phyloP scores from a whole-genome alignment of 225 moss, liverwort and hornwort genomes.

The Straminergon stramineum region DNA sequence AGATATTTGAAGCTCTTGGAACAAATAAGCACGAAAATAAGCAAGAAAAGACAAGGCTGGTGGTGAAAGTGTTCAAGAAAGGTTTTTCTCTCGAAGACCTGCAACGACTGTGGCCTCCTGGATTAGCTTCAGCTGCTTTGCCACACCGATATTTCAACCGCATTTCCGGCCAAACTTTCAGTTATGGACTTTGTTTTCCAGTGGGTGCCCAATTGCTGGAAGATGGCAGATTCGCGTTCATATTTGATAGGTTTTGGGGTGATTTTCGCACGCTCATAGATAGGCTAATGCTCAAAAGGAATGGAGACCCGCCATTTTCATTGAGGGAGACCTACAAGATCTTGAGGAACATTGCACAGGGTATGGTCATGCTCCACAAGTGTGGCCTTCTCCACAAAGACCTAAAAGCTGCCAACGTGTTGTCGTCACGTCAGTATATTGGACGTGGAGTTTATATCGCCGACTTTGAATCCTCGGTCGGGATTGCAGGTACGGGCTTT shows the following conservation, averaged over 20 bases:
- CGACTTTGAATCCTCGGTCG: not conserved
- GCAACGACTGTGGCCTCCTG: not conserved
- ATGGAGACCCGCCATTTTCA: not conserved
- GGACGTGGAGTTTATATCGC: too few relatives aligned
- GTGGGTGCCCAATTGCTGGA: not conserved
- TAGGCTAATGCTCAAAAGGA: not conserved
- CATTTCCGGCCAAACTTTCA: accelerated
- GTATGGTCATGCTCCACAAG: not conserved
- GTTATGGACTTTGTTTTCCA: not conserved
- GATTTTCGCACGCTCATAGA: not conserved
- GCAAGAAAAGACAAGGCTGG: not conserved
- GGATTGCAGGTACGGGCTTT: not conserved
- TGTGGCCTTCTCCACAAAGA: not conserved
- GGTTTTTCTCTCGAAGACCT: not conserved
- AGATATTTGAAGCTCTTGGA: not conserved
- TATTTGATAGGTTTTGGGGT: not conserved
- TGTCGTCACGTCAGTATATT: too few relatives aligned
- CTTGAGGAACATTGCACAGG: not conserved
- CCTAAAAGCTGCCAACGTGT: not conserved
- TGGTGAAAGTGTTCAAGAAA: not conserved
- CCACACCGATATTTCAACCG: accelerated
- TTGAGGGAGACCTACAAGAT: accelerated
- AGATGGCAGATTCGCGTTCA: not conserved
- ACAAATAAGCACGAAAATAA: not conserved
- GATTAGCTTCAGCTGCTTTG: not conserved